Evolutionary conservation across 2,329 filamentous ascomycete species (phyloP), one percentile per base, ranked within the genome.

Genomic region (Fusarium pseudograminearum): DNA sequence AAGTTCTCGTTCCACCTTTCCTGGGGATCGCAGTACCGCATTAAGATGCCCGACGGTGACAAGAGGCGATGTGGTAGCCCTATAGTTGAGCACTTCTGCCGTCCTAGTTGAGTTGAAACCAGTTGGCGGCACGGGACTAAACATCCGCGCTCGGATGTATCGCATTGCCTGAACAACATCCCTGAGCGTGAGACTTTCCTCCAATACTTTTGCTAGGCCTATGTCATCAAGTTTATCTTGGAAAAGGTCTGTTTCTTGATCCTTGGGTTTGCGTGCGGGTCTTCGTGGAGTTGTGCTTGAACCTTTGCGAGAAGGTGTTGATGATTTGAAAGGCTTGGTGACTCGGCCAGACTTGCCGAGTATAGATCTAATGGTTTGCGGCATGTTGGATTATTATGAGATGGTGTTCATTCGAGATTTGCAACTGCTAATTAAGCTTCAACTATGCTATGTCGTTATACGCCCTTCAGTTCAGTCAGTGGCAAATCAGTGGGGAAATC

Each of bases 31-130:
- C 45, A 91, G 83, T 3, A 93, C 78, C 2, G 90, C 86, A 65
- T 90, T 86, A 9, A 94, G 77, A 75, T 94, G 91, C 3, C 89
- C 86, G 22, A 89, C 78, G 1, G 89, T 90, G 7, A 91, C 87
- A 24, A 93, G 81, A 0, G 88, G 88, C 12, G 92, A 90, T 40
- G 92, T 77, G 16, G 79, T 79, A 33, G 78, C 79, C 20, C 90
- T 84, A 74, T 87, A 89, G 65, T 89, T 87, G 54, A 93, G 82
- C 18, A 91, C 80, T 73, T 91, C 86, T 4, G 90, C 83, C 16
- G 89, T 88, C 14, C 89, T 83, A 22, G 85, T 86, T 7, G 88
- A 90, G 70, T 84, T 86, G 84, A 93, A 88, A 24, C 90, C 90
- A 0, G 85, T 81, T 22, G 84, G 82, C 4, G 91, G 91, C 14